phyloP scores from a whole-genome alignment of 2,329 filamentous ascomycete species.

The Aspergillaceae sp. region DNA sequence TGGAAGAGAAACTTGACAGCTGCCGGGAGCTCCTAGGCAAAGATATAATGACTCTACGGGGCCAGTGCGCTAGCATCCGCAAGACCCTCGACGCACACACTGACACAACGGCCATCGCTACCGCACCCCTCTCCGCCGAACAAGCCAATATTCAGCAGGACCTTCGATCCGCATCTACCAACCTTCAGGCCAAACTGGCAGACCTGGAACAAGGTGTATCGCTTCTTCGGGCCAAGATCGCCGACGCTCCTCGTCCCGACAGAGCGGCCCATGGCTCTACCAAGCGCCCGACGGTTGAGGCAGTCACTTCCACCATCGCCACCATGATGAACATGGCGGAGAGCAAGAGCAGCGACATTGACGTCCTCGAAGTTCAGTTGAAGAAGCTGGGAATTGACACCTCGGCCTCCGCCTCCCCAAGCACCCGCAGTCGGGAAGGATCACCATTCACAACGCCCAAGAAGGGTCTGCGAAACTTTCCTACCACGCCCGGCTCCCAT shows the following conservation, averaged over 20 bases:
- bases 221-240: conserved; percentile 69
- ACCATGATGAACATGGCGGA: conserved; percentile 93
- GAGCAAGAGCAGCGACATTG: conserved; percentile 81
- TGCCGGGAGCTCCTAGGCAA: conserved; percentile 57
- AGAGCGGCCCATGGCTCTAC: conserved; percentile 33
- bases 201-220: conserved; percentile 74
- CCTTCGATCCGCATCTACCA: conserved; percentile 65
- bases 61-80: conserved; percentile 68
- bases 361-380: conserved; percentile 81
- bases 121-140: conserved; percentile 72
- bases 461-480: conserved; percentile 24
- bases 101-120: conserved; percentile 60
- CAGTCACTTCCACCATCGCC: conserved; percentile 78
- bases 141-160: conserved; percentile 77
- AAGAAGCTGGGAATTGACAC: conserved; percentile 55
- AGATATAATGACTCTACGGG: conserved; percentile 63
- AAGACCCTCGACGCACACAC: conserved; percentile 62
- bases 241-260: conserved; percentile 45
- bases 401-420: conserved; percentile 10
- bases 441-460: conserved; percentile 32
- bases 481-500: conserved; percentile 31
- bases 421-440: conserved; percentile 28
- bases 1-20: conserved; percentile 59
- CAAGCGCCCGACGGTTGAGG: conserved; percentile 74
- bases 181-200: conserved; percentile 63